Percentiles rank a stretch among this genome's conserved stretches.
phyloP scores from a whole-genome alignment of 225 moss, liverwort and hornwort species.

The Sphagnum tenellum region DNA sequence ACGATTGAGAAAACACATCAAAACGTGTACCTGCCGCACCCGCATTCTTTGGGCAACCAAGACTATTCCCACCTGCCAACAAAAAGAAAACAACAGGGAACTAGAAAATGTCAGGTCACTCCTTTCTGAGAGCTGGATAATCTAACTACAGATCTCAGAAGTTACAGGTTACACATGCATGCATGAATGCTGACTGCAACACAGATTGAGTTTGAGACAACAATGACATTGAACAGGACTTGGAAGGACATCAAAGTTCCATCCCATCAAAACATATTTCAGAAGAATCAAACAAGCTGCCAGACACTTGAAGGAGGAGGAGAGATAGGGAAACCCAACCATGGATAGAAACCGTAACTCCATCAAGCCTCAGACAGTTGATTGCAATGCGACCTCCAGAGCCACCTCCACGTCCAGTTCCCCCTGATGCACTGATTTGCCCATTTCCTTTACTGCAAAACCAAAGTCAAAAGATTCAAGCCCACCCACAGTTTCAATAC shows the following conservation, averaged over 20 bases:
- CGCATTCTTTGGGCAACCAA: conserved; percentile 60
- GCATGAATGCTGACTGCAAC: too few species aligned
- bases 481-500: neutral
- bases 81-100: neutral
- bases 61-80: conserved; percentile 71
- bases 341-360: conserved; percentile 56
- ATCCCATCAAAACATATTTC: too few species aligned
- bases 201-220: too few species aligned
- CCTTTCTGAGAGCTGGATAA: neutral
- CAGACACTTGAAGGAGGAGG: neutral
- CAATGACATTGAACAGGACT: too few species aligned
- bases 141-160: too few species aligned
- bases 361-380: conserved; percentile 47
- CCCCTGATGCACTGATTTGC: conserved; percentile 80
- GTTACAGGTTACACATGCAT: too few species aligned
- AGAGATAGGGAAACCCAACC: conserved; percentile 24
- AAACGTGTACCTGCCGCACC: conserved; percentile 87
- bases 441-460: conserved; percentile 71
- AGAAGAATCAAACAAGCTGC: too few species aligned
- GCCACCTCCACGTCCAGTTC: conserved; percentile 78
- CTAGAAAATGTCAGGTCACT: neutral
- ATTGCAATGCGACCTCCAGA: conserved; percentile 84
- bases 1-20: conserved; percentile 62
- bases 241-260: too few species aligned
- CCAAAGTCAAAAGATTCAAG: conserved; percentile 7